Evolutionary conservation across 192 early-diverging fungal species (phyloP), one percentile per base, ranked within the genome.

Genomic region (Borealophlyctis nickersoniae): DNA sequence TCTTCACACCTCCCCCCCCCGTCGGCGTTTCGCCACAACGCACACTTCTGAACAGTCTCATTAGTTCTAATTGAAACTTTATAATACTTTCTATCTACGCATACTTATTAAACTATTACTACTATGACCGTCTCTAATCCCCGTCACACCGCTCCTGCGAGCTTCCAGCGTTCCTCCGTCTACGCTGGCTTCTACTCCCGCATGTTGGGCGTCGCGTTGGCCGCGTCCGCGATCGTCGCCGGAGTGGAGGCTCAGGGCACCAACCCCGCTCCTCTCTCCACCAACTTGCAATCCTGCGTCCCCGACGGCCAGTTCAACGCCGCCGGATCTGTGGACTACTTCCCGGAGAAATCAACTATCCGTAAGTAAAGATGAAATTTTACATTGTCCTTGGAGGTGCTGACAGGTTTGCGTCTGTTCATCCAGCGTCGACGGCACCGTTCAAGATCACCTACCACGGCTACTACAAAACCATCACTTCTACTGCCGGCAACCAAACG

Each of bases 401-500:
- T 58, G 4, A 55, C 16, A 13, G 7, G 19, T 52, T 62, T 7
- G 36, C 26, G 26, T 59, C 19, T 11, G 28, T 35, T 58, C 49
- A 49, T 28, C 22, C 35, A 28, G 22, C n/a, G 11, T 63, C 36
- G 33, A 1, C 27, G 52, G 19, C 26, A 36, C 56, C 9, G 7
- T 19, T 45, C 39, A 7, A 45, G 19, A 29, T 54, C 57, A 63
- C 58, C 24, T 78, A 78, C 69, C 4, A 29, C 36, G 77, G 77
- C 32, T 60, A 67, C 70, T 78, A 78, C 76, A 78, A 78, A 56
- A 63, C 69, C 52, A 58, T 78, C 29, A 57, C 34, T 36, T 73
- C 77, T 70, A 62, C 22, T 28, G 35, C 69, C 51, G 31, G 23
- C 55, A 59, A 64, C 39, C 52, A 76, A 55, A 68, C 60, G n/a